Evolutionary conservation across 2,329 filamentous ascomycete species (phyloP), one percentile per base, ranked within the genome.

Genomic region (Podosphaera aphanis): DNA sequence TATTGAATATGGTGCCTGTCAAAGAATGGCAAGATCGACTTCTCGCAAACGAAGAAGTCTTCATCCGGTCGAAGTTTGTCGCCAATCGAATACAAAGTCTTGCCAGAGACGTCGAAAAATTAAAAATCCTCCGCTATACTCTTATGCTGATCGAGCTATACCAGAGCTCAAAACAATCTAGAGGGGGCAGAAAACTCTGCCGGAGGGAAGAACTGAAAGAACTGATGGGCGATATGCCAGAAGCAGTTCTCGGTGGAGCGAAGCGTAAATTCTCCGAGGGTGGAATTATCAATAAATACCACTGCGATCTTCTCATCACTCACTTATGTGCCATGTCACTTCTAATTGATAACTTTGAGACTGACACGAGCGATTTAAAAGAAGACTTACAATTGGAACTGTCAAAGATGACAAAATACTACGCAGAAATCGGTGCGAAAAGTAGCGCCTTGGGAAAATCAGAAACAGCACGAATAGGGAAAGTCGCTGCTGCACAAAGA

Each of bases 371-470:
- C 50, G 70, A 78, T 51, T 62, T 92, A 51, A 71, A 74, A 45
- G 73, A 80, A 50, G 83, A 90, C 57, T 62, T 90, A 49, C 71
- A 72, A 56, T 56, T 86, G 47, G 79, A 85, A 52, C 73, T 77
- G 60, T 79, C 73, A 62, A 66, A 74, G 57, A 75, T 88, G 55
- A 70, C 66, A 45, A 70, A 75, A 56, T 86, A 84, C 60, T 86
- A 82, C 60, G 63, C 66, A 42, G 83, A 88, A 60, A 76, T 90
- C 51, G 83, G 83, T 19, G 82, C 77, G 25, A 73, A 68, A 53
- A 67, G 83, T 29, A 56, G 48, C 16, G 51, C 59, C 23, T 61
- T 67, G 11, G 66, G 64, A 3, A 68, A 69, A 44, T 59, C 57
- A 16, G 67, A 71, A 47, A 57, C 61, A 43, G 58, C 60, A 25